Percentiles rank a stretch among this genome's conserved stretches.
Evolutionary conservation across 192 early-diverging fungal genomes (phyloP).

Genomic region (Neocallimastix lanati): DNA sequence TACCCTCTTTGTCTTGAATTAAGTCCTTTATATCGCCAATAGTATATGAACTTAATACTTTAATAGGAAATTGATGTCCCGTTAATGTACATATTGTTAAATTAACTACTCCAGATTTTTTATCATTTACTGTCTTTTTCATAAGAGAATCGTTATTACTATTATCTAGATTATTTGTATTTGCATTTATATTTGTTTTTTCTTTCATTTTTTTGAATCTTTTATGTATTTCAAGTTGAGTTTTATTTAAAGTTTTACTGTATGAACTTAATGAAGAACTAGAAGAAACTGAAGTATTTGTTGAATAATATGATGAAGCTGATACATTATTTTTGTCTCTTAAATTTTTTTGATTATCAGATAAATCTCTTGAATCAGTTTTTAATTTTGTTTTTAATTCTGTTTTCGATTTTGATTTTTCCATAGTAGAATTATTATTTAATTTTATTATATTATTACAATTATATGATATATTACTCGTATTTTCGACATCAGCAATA

Average conservation of each 20-base stretch:
- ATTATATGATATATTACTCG: too few species aligned
- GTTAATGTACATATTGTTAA: not conserved
- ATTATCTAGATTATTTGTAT: not conserved
- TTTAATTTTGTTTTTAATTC: too few species aligned
- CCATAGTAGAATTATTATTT: too few species aligned
- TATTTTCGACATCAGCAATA: too few species aligned
- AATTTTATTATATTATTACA: too few species aligned
- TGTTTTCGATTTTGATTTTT: not conserved
- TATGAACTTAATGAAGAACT: not conserved
- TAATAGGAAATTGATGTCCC: not conserved
- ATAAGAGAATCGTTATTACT: not conserved
- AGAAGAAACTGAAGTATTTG: not conserved
- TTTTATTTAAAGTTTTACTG: not conserved
- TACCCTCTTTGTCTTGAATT: not conserved
- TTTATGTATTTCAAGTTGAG: not conserved
- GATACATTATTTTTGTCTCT: not conserved
- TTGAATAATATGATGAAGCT: not conserved
- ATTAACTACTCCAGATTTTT: not conserved
- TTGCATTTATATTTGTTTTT: too few species aligned
- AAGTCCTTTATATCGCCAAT: not conserved
- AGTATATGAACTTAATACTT: not conserved
- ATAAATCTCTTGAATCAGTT: not conserved
- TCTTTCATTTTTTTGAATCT: not conserved
- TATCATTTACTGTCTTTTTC: not conserved
- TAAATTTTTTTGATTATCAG: not conserved